A percentile compares a stretch with the other conserved stretches of the same genome.
phyloP scores from a whole-genome alignment of 441 rosid species.

The Populus tomentosa region DNA sequence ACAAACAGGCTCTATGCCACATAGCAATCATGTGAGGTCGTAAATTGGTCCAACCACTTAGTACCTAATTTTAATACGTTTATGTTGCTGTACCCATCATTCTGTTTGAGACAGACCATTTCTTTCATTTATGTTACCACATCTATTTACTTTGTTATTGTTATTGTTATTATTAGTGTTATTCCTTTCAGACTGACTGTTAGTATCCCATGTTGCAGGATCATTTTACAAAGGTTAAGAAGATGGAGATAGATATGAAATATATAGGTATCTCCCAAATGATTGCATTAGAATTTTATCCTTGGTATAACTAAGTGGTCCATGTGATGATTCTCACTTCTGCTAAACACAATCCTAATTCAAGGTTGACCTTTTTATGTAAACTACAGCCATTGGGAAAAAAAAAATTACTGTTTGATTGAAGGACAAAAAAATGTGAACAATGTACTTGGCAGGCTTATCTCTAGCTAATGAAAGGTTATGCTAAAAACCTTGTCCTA shows the following conservation, averaged over 20 bases:
- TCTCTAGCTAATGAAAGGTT: too few species aligned
- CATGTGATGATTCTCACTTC: background rate
- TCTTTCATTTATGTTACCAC: background rate
- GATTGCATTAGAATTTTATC: background rate
- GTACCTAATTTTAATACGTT: background rate
- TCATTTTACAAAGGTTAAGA: constrained; percentile 57
- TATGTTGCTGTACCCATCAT: background rate
- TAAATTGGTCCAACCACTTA: background rate
- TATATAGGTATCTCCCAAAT: constrained; percentile 58
- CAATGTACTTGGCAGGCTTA: background rate
- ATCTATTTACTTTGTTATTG: background rate
- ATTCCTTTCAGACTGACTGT: constrained; percentile 7
- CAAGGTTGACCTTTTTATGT: background rate
- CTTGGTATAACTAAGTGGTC: background rate
- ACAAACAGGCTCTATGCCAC: background rate
- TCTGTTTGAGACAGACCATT: background rate
- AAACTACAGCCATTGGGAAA: background rate
- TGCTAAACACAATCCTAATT: background rate
- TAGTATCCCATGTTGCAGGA: constrained; percentile 45
- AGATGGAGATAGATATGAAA: constrained; percentile 78
- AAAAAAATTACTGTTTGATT: background rate
- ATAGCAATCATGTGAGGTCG: background rate
- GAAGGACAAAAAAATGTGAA: background rate
- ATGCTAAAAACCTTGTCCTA: too few species aligned
- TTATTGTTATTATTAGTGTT: background rate